Evolutionary conservation across 768 basidiomycete genomes (phyloP).

Genomic region (Cystoderma amianthinum): DNA sequence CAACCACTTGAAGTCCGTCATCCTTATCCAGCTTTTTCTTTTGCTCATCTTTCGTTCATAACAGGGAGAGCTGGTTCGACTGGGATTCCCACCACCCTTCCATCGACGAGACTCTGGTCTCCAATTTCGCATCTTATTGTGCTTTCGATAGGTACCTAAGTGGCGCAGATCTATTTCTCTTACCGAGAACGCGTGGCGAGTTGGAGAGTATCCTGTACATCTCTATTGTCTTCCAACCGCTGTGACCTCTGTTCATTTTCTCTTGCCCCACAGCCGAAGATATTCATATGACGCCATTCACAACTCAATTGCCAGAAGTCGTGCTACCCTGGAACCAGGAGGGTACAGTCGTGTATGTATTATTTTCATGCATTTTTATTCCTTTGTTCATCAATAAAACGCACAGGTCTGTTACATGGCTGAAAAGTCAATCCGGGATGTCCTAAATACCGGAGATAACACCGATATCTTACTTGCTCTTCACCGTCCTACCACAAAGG

Average conservation of each 20-base stretch:
- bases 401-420: slow-evolving; percentile 70
- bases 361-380: slow-evolving; percentile 1
- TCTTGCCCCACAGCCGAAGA: slow-evolving; percentile 47
- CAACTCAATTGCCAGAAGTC: slow-evolving; percentile 68
- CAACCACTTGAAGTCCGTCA: slow-evolving; percentile 54
- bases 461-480: slow-evolving; percentile 56
- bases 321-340: slow-evolving; percentile 51
- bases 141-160: slow-evolving; percentile 69
- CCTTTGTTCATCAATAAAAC: too few species aligned
- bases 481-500: slow-evolving; percentile 27
- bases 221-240: slow-evolving; percentile 1
- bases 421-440: slow-evolving; percentile 61
- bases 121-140: slow-evolving; percentile 75
- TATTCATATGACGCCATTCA: slow-evolving; percentile 80
- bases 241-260: slow-evolving; percentile 8
- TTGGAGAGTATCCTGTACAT: slow-evolving; percentile 70
- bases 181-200: slow-evolving; percentile 57
- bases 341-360: slow-evolving; percentile 39
- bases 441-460: slow-evolving; percentile 67
- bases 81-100: slow-evolving; percentile 71
- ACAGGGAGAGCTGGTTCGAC: slow-evolving; percentile 57
- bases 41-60: slow-evolving; percentile 9
- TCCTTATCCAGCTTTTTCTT: slow-evolving; percentile 1
- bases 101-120: slow-evolving; percentile 67
- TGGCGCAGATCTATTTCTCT: slow-evolving; percentile 64